Base-by-base conservation (phyloP, 2,329 filamentous ascomycete species). In the Paecilomyces dactylethromorphus region DNA sequence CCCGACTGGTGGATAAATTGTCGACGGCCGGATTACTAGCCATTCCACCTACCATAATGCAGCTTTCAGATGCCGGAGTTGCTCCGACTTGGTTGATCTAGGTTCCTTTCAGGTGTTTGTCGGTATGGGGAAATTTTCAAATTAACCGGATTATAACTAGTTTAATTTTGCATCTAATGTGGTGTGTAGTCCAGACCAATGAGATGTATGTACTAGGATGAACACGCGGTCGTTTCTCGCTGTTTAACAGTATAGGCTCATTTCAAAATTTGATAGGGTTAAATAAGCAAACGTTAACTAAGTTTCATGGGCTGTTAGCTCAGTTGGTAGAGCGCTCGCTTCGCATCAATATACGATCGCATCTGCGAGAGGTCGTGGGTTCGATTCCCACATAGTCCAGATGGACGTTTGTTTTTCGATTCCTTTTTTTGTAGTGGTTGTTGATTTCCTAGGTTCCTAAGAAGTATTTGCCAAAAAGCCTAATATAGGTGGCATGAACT, bases 1-100 rank as follows among this genome's bases (percentile, higher is more conserved):
- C 21, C 54, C 54, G 33, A 55, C 39, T 55, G 54, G 39, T 55
- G 54, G 54, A 55, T 55, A 55, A 55, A 55, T 35, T 55, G 5
- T 1, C 7, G 2, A 7, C 22, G 22, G 50, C 18, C 29, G 29
- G 32, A 45, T n/a, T 21, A n/a, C n/a, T 6, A 8, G 39, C 39
- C 39, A n/a, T 45, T 45, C 39, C 39, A 45, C 39, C 39, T 18
- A 45, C 39, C n/a, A 45, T 1, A 2, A 8, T 8, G 39, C 39
- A 8, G 15, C 39, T n/a, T 45, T 45, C 15, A 45, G 18, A 39
- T 2, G 35, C 35, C 35, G 35, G 35, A 45, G 35, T 45, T 45
- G 39, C 15, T 45, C 39, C 39, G 39, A 45, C 18, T n/a, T 21
- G n/a, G 39, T 21, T 39, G 13, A 15, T 39, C n/a, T n/a, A 1